Evolutionary conservation across 768 basidiomycete genomes (phyloP), one percentile per base, ranked within the genome.

Genomic region (Lentinus brumalis): DNA sequence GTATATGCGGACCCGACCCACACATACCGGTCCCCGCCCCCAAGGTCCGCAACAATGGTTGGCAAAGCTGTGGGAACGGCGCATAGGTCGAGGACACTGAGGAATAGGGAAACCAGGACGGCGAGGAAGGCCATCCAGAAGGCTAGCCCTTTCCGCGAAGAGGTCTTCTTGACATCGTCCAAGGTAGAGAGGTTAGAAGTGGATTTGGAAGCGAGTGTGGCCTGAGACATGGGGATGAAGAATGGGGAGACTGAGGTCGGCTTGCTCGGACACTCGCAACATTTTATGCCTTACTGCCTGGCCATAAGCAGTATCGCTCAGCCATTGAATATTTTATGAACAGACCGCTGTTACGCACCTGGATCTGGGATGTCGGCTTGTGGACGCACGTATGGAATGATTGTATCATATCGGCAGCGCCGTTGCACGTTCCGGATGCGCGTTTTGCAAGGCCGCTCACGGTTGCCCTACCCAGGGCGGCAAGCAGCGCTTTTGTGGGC

Each of bases 1-100:
- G 77, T 70, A 59, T 79, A 85, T 3, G 80, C 77, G 2, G 74
- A 67, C 1, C 76, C 80, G 18, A 83, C 71, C 83, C 83, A 84
- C 1, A 75, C 63, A 54, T 78, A 82, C 30, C 79, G 68, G 41
- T 66, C 66, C 0, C 66, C 66, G 9, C 75, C 75, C 16, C 77
- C 53, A 3, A 83, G 69, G 8, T 74, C 72, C 35, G 71, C 60
- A 7, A 75, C 71, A 40, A 82, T 81, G 7, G 77, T 77, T 0
- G 80, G 80, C 1, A 79, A 73, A 5, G 78, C 79, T 0, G 77
- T 81, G 8, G 76, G 69, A 15, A 79, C 72, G 39, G 73, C 70
- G 7, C 70, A 73, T 39, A 62, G 16, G 46, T 64, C 63, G 11
- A 64, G 60, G 1, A 66, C 69, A 35, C 70, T 75, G 56, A 70